Evolutionary conservation across 768 basidiomycete genomes (phyloP), one percentile per base, ranked within the genome.

Genomic region (Aureoboletus auriporus): DNA sequence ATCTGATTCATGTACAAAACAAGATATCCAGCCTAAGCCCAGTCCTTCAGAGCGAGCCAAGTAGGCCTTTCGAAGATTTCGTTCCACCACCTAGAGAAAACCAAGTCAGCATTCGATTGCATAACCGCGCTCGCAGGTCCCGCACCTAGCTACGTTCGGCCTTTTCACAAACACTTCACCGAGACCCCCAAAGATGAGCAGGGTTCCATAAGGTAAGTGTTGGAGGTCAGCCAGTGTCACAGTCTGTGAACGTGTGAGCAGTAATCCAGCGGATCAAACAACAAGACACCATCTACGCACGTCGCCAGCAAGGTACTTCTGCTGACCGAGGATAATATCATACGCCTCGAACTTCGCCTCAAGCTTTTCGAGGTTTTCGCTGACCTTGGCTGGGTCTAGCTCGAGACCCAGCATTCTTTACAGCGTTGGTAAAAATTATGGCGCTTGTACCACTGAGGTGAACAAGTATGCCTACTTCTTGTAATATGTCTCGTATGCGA

Each of bases 181-280:
- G 36, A 54, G 49, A 1, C 69, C 71, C 1, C 53, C 49, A 1
- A 7, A 12, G 16, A 37, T 47, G 27, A 74, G 53, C 39, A 59
- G 20, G n/a, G 39, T 44, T 16, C 73, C 76, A 42, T 73, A 75
- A 0, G 81, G 74, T 29, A 84, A 59, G 59, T 83, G 81, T 62
- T 74, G 75, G 10, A 84, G 68, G 57, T 84, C 83, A 4, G 77
- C 80, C 1, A 83, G 66, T 7, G 79, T 81, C 44, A 84, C 17
- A 27, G 63, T 56, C 69, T 75, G 49, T n/a, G 17, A 39, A 20
- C 3, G 8, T 23, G 34, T 61, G 29, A 56, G n/a, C n/a, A n/a
- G 50, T 23, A 7, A 41, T 34, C 28, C 33, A 2, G 2, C 12
- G 30, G 11, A 35, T 28, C 26, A 29, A 40, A 20, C 2, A 0